Percentiles rank a stretch among this genome's conserved stretches.
phyloP scores from a whole-genome alignment of 176 grass and related monocot genomes.

The Musa troglodytarum region DNA sequence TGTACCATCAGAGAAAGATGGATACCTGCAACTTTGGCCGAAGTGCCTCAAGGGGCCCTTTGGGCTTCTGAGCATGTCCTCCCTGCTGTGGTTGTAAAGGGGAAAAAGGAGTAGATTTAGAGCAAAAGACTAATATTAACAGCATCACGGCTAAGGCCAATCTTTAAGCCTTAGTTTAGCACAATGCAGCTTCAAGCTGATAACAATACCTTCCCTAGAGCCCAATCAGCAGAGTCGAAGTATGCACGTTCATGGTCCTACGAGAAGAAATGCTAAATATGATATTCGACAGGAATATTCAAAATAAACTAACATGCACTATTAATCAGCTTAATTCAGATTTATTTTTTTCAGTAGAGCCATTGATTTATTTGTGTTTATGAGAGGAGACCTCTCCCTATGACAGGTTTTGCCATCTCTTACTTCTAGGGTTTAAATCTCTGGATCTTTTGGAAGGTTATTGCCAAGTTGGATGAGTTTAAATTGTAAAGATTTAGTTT shows the following conservation, averaged over 20 bases:
- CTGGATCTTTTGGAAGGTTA: too few species aligned
- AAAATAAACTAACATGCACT: neutral
- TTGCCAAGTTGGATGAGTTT: too few species aligned
- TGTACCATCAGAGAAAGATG: neutral
- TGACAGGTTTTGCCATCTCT: neutral
- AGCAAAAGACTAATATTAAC: neutral
- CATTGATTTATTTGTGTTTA: neutral
- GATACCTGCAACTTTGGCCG: constrained; percentile 78
- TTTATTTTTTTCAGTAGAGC: neutral
- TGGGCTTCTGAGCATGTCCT: constrained; percentile 61
- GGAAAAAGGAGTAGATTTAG: constrained; percentile 8
- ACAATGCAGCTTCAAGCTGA: constrained; percentile 1
- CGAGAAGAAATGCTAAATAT: constrained; percentile 15
- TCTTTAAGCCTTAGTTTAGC: constrained; percentile 4
- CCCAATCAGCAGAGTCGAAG: constrained; percentile 99
- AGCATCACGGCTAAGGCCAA: neutral
- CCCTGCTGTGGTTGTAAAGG: constrained; percentile 53
- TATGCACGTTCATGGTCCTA: constrained; percentile 91
- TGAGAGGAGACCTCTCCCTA: neutral
- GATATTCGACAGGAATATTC: too few species aligned
- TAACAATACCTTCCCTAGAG: constrained; percentile 75
- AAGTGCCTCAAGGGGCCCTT: constrained; percentile 90
- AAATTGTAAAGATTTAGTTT: too few species aligned
- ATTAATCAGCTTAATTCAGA: neutral
- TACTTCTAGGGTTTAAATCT: neutral